Evolutionary conservation across 2,329 filamentous ascomycete species (phyloP).

Genomic region (Sporothrix mexicana): DNA sequence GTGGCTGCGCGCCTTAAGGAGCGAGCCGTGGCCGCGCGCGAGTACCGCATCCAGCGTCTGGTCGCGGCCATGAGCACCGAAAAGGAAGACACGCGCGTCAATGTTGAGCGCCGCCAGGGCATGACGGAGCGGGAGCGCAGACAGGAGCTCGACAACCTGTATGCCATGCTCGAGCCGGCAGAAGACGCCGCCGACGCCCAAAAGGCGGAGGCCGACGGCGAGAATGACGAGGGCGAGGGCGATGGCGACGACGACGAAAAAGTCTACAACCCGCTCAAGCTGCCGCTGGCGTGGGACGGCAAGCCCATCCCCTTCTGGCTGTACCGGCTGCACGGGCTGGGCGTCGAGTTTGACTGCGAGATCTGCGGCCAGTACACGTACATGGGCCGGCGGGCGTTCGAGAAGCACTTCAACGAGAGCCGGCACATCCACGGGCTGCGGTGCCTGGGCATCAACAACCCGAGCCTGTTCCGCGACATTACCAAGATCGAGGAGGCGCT

Average conservation of each 20-base stretch:
- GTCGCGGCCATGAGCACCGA: constrained; percentile 84
- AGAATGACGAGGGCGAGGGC: constrained; percentile 45
- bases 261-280: constrained; percentile 95
- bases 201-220: constrained; percentile 70
- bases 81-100: constrained; percentile 86
- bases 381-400: constrained; percentile 78
- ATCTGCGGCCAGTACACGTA: constrained; percentile 70
- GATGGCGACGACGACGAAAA: constrained; percentile 82
- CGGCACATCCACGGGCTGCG: constrained; percentile 92
- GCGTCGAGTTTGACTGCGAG: constrained; percentile 93
- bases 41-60: constrained; percentile 81
- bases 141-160: constrained; percentile 88
- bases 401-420: constrained; percentile 97
- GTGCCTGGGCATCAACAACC: constrained; percentile 91
- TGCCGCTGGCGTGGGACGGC: constrained; percentile 96
- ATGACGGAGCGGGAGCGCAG: constrained; percentile 97
- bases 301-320: constrained; percentile 99
- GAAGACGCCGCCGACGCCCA: constrained; percentile 59
- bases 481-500: constrained; percentile 88
- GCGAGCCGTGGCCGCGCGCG: constrained; percentile 85
- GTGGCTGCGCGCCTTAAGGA: constrained; percentile 70
- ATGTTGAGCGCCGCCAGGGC: constrained; percentile 93
- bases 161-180: constrained; percentile 50
- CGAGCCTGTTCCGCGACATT: constrained; percentile 90
- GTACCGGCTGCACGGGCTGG: constrained; percentile 93